Evolutionary conservation across 2,329 filamentous ascomycete species (phyloP).

Genomic region (Alternaria angustiovoidea): DNA sequence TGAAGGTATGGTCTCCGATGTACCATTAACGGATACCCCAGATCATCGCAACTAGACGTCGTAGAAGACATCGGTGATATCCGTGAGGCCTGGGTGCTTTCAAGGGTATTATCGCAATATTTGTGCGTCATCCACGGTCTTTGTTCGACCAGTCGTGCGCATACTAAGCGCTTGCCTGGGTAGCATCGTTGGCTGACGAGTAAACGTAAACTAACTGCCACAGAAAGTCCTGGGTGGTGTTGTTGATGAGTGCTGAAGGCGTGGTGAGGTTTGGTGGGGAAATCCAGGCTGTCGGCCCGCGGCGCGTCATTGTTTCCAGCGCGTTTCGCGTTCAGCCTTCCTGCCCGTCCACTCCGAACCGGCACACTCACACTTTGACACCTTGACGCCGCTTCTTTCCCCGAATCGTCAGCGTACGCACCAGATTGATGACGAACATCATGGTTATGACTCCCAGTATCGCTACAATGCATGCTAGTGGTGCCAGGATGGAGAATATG

Average conservation of each 20-base stretch:
- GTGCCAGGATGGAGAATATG: conserved; percentile 33
- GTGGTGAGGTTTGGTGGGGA: not conserved
- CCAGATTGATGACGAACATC: conserved; percentile 26
- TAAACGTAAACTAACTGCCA: not conserved
- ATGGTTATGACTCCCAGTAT: conserved; percentile 20
- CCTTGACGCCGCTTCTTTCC: conserved; percentile 19
- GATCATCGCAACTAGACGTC: not conserved
- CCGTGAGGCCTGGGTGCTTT: not conserved
- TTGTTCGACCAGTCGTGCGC: not conserved
- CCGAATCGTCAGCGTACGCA: conserved; percentile 24
- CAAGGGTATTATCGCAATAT: not conserved
- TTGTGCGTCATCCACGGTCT: not conserved
- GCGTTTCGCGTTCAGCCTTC: not conserved
- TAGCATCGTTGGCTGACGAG: not conserved
- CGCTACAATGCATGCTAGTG: conserved; percentile 23
- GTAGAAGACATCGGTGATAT: not conserved
- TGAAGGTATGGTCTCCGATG: not conserved
- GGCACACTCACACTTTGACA: conserved; percentile 22
- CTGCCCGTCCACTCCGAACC: not conserved
- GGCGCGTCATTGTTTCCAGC: not conserved
- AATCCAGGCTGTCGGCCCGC: not conserved
- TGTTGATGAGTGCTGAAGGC: not conserved
- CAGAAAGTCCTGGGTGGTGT: not conserved
- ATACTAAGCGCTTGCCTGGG: not conserved
- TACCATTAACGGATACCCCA: not conserved